Conservation (phyloP, 2,329 filamentous ascomycete species). For the Beauveria sp. region DNA sequence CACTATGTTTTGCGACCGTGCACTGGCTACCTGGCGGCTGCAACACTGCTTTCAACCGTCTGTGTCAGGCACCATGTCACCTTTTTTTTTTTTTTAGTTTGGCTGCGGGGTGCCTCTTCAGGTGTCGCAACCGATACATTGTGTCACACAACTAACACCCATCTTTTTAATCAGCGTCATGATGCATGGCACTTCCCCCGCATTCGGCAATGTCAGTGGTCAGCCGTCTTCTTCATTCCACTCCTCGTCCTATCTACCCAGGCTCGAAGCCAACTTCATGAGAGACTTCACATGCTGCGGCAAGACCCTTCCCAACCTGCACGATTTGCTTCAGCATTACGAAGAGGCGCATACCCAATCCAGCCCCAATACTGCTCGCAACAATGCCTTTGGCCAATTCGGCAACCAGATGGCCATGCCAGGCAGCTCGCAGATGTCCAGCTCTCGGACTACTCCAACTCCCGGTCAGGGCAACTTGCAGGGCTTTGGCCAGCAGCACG, state of each 20-base stretch:
- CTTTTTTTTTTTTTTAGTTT: slow-evolving; percentile 4
- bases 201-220: slow-evolving; percentile 50
- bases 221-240: slow-evolving; percentile 87
- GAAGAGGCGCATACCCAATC: slow-evolving; percentile 86
- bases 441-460: slow-evolving; percentile 24
- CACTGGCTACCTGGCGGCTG: not conserved
- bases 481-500: slow-evolving; percentile 21
- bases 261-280: slow-evolving; percentile 96
- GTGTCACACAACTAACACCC: slow-evolving; percentile 17
- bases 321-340: slow-evolving; percentile 93
- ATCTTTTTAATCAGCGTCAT: slow-evolving; percentile 59
- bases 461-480: slow-evolving; percentile 23
- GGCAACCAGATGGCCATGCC: slow-evolving; percentile 25
- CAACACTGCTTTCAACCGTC: not conserved
- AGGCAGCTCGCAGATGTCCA: slow-evolving; percentile 24
- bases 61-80: not conserved
- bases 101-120: slow-evolving; percentile 3
- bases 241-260: slow-evolving; percentile 92
- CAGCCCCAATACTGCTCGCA: slow-evolving; percentile 34
- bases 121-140: slow-evolving; percentile 6
- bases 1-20: not conserved
- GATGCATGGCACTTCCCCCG: slow-evolving; percentile 91
- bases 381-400: slow-evolving; percentile 34
- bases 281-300: slow-evolving; percentile 95
- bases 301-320: slow-evolving; percentile 78